These are phyloP conservation scores for Suillus occidentalis DNA, from an alignment of 768 basidiomycete species.

Conservation along the genomic window DNA sequence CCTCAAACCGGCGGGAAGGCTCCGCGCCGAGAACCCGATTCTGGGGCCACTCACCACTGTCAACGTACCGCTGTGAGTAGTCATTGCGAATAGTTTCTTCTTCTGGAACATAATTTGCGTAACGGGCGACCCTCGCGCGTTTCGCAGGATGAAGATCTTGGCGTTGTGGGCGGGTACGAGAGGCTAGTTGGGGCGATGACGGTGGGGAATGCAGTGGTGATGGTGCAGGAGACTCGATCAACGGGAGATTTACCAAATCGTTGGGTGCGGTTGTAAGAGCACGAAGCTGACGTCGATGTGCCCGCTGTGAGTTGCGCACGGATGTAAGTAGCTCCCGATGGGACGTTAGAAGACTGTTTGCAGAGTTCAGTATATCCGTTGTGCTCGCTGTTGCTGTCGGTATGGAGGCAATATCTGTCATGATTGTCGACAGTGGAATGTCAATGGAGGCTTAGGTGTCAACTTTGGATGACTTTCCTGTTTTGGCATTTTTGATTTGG, in stretches of 20 bases:
- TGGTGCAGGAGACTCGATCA: constrained; percentile 56
- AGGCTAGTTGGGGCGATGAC: constrained; percentile 41
- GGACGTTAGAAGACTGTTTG: constrained; percentile 62
- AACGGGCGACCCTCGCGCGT: constrained; percentile 66
- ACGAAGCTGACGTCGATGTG: constrained; percentile 56
- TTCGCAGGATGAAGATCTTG: constrained; percentile 67
- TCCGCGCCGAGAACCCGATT: constrained; percentile 90
- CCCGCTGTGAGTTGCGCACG: constrained; percentile 55
- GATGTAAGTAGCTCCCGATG: constrained; percentile 60
- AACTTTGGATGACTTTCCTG: not conserved
- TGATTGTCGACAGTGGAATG: not conserved
- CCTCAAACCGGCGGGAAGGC: constrained; percentile 86
- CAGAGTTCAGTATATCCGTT: constrained; percentile 54
- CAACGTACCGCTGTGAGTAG: constrained; percentile 88
- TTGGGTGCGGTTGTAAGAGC: constrained; percentile 53
- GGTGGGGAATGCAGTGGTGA: constrained; percentile 52
- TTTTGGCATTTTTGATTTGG: not conserved
- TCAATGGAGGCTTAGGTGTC: not conserved
- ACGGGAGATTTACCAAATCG: constrained; percentile 55
- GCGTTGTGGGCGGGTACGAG: constrained; percentile 40
- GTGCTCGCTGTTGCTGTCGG: constrained; percentile 27
- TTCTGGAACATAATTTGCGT: constrained; percentile 82
- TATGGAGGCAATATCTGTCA: constrained; percentile 7
- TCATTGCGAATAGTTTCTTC: constrained; percentile 98
- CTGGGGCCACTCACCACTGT: constrained; percentile 91